Base-by-base conservation (phyloP, 2,329 filamentous ascomycete genomes). In the Cladosporium sp. region DNA sequence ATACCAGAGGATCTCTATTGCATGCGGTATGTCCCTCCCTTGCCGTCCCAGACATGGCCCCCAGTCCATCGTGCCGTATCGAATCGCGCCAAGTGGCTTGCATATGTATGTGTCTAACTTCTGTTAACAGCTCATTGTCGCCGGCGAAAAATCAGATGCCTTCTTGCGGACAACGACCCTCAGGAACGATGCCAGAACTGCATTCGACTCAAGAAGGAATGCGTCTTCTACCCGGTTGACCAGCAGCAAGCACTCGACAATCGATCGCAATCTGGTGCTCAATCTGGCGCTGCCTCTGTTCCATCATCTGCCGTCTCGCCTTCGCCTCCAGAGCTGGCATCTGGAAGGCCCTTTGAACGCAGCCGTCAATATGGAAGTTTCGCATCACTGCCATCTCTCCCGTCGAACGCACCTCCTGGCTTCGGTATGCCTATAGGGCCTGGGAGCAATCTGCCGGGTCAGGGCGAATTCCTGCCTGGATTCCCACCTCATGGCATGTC, bases 1-100 rank as follows among this genome's bases (percentile, higher is more conserved):
- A 33, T 97, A 97, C 67, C 92, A 96, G 72, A 83, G 92, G 63
- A 95, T 90, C 30, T 94, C 91, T 38, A 88, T 96, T 60, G 93
- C 92, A 59, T 97, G 92, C 74, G 86, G 92, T 97, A 49, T 56
- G 47, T 50, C 51, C 53, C 30, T n/a, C 33, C 22, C 49, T 38
- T 50, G 33, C 39, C 40, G 19, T 29, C 40, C 22, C 16, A 19
- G 32, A 20, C 35, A 20, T 39, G 22, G 15, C 39, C 41, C 20
- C 30, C 33, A 27, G 38, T 35, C 20, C 15, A 29, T 38, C 29
- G 38, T 48, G 45, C 45, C 45, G 36, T 48, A 36, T 48, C 36
- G 29, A 48, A 27, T 30, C 45, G 35, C 45, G 45, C 45, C 45
- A 25, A 48, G 45, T 48, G 45, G 36, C 45, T 48, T 48, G 36